Base-by-base conservation (phyloP, 2,329 filamentous ascomycete genomes). In the Penicillium sp. region DNA sequence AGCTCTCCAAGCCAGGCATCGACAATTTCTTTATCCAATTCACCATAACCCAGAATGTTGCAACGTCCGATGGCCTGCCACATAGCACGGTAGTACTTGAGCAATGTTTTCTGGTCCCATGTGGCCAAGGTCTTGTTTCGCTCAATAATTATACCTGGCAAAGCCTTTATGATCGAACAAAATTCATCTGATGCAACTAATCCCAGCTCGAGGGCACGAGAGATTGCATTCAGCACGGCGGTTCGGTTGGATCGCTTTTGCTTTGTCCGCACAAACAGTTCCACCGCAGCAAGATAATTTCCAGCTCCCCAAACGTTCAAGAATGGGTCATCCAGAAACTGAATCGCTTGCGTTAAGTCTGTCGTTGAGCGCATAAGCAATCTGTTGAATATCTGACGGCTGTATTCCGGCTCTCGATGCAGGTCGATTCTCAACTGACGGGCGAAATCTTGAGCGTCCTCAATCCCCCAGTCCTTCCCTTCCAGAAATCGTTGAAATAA, bases 11-110 rank as follows among this genome's bases (percentile, higher is more conserved):
- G 59, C 73, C 73, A 77, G 9, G 54, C 48, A 25, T 69, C 61
- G 22, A 73, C 54, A 27, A 69, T 57, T 2, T 61, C 51, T n/a
- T 57, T 53, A 20, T 68, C 65, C 51, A 77, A 55, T 49, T 77
- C 70, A 23, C 55, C 59, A 29, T 73, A 65, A 14, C 59, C 61
- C 27, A 74, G 66, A 20, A 77, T 67, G 47, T 66, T 66, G 49
- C 72, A 76, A 14, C 58, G 58, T 29, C 68, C 66, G 53, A 77
- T 67, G 5, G 73, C 72, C 54, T 67, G 61, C 73, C 74, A 77
- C 57, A 77, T 67, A 2, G 59, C 53, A 27, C 65, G 57, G 40
- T 71, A 70, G 40, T 66, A 66, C 12, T 60, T 48, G 23, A 55
- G 44, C 20, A 73, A 49, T 22, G 56, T 45, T 22, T 56, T 61